Evolutionary conservation across 345 rosid species (phyloP).

Genomic region (Murraya koenigii): DNA sequence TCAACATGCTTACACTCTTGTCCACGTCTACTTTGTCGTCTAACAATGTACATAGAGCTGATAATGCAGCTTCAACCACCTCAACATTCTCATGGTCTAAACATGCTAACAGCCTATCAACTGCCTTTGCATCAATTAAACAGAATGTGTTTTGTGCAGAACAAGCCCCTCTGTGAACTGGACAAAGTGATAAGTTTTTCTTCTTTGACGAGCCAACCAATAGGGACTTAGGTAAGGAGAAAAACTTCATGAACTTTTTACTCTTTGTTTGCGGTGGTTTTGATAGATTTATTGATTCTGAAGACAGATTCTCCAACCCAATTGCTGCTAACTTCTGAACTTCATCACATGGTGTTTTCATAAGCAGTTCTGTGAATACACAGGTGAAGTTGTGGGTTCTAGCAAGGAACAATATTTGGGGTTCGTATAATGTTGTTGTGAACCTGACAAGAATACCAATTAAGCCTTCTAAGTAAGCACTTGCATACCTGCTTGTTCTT

Average conservation of each 20-base stretch:
- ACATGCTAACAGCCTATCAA: constrained; percentile 67
- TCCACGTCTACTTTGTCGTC: constrained; percentile 82
- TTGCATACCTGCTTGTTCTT: constrained; percentile 63
- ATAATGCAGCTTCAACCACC: constrained; percentile 78
- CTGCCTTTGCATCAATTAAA: constrained; percentile 79
- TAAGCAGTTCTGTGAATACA: constrained; percentile 69
- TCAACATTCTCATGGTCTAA: constrained; percentile 68
- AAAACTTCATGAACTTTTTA: constrained; percentile 44
- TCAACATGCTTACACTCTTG: constrained; percentile 58
- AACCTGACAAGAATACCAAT: constrained; percentile 83
- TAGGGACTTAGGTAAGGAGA: constrained; percentile 42
- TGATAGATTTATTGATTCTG: constrained; percentile 59
- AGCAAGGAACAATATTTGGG: constrained; percentile 59
- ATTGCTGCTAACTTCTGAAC: constrained; percentile 79
- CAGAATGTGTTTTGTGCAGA: constrained; percentile 82
- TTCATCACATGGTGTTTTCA: constrained; percentile 71
- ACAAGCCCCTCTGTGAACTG: constrained; percentile 78
- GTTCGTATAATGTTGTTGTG: constrained; percentile 77
- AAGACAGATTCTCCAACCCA: constrained; percentile 79
- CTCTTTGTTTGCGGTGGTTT: constrained; percentile 40
- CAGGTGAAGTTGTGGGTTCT: constrained; percentile 64
- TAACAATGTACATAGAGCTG: constrained; percentile 77
- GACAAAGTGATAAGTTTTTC: constrained; percentile 42
- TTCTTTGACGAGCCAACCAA: constrained; percentile 48
- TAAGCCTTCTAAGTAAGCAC: constrained; percentile 70